A percentile compares a stretch with the other conserved stretches of the same genome.
Conservation (phyloP, 352 stramenopile species). For the Blastocystis sp. region DNA sequence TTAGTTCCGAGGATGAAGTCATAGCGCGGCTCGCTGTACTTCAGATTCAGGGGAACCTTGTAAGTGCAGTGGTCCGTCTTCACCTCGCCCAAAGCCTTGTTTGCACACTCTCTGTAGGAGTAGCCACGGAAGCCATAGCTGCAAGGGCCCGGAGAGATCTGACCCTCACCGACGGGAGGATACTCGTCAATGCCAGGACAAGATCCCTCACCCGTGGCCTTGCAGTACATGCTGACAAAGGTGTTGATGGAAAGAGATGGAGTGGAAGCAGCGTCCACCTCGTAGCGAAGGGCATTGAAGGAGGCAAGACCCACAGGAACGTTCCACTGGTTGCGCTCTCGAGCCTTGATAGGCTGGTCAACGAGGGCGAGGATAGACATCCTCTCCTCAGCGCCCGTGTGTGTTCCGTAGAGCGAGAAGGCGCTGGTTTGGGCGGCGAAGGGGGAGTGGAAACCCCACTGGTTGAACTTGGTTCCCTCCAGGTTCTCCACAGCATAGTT, state of each 20-base stretch:
- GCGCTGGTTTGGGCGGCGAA: not conserved
- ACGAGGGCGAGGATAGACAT: not conserved
- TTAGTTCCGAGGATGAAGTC: not conserved
- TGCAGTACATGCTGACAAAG: not conserved
- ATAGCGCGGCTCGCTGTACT: not conserved
- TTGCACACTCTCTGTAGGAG: not conserved
- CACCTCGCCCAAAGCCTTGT: slow-evolving; percentile 2
- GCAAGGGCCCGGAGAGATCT: slow-evolving; percentile 43
- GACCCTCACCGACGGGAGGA: not conserved
- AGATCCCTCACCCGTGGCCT: not conserved
- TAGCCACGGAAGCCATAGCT: slow-evolving; percentile 2
- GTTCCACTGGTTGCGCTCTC: not conserved
- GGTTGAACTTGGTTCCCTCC: slow-evolving; percentile 37
- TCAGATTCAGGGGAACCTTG: not conserved
- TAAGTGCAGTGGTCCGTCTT: not conserved
- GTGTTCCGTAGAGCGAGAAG: not conserved
- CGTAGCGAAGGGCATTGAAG: slow-evolving; percentile 9
- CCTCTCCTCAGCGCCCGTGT: not conserved
- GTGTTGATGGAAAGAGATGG: not conserved
- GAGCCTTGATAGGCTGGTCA: not conserved
- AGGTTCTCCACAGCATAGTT: slow-evolving; percentile 33
- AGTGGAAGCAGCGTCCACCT: not conserved
- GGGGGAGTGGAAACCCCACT: slow-evolving; percentile 19
- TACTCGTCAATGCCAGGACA: slow-evolving; percentile 6
- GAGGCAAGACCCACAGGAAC: slow-evolving; percentile 15